These are phyloP conservation scores for Pichia cactophila DNA, from an alignment of 1,139 yeast species.

Conservation along the genomic window DNA sequence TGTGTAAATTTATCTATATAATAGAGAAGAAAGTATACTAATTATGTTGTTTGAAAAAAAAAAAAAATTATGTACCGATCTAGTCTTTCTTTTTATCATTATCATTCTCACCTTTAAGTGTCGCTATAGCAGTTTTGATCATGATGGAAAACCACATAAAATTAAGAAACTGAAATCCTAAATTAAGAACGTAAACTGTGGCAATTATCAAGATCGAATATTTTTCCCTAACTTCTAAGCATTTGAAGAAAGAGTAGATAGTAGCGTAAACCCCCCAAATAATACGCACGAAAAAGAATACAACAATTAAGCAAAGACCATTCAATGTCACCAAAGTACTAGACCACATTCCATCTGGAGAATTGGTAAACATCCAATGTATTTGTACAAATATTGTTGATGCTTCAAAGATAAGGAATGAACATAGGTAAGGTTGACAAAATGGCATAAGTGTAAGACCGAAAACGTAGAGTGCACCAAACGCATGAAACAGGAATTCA, in stretches of 20 bases:
- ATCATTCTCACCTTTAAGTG: not conserved
- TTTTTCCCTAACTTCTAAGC: conserved; percentile 31
- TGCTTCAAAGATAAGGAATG: conserved; percentile 46
- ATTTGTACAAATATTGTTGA: conserved; percentile 55
- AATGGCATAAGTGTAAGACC: conserved; percentile 37
- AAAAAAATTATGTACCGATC: no score
- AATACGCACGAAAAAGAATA: conserved; percentile 45
- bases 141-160: conserved; percentile 49
- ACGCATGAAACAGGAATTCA: conserved; percentile 48
- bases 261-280: conserved; percentile 54
- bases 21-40: no score
- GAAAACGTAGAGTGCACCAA: conserved; percentile 48
- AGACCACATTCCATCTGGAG: conserved; percentile 42
- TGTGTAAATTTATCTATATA: not conserved
- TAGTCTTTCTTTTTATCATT: not conserved
- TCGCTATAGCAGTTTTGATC: conserved; percentile 36
- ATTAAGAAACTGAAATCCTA: conserved; percentile 41
- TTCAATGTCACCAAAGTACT: conserved; percentile 35
- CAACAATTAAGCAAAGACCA: conserved; percentile 39
- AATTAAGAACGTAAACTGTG: conserved; percentile 35
- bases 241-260: conserved; percentile 32
- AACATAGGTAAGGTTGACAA: conserved; percentile 47
- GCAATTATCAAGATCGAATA: conserved; percentile 23
- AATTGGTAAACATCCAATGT: conserved; percentile 49
- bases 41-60: no score